Base-by-base conservation (phyloP, 164 flowering plant genomes). In the Nymphaea thermarum region DNA sequence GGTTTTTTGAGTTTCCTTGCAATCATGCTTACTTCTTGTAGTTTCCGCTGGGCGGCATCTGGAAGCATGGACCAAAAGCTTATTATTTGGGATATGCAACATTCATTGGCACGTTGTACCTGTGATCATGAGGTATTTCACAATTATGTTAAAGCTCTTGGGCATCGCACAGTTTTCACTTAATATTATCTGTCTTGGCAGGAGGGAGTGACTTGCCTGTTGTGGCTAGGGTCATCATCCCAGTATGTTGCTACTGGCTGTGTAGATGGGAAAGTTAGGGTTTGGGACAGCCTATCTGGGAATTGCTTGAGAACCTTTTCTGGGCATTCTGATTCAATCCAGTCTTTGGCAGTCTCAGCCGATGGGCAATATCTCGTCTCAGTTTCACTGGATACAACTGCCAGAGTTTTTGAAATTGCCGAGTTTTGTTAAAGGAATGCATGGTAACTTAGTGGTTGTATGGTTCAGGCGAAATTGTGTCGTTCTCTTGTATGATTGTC, bases 261-360 rank as follows among this genome's bases (percentile, higher is more conserved):
- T 67, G 77, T 70, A 18, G 96, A 86, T 71, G 96, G 96, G 2
- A 87, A 79, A 75, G 84, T 94, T 14, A 76, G 88, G 14, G 15
- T 94, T 11, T 94, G 99, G 99, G 96, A 94, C 61, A 81, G 89
- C 71, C 90, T 86, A 7, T 89, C 95, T 6, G 95, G 96, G 36
- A 82, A 81, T 4, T 83, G 89, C 71, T 78, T 72, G 16, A 81
- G 65, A 77, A 83, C 84, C 42, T 89, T 89, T 75, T 73, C 70
- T 4, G 97, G 96, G 6, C 98, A 94, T 62, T 42, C 79, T 36
- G 81, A 79, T 68, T 80, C 83, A 25, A 82, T 91, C 68, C 95
- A 87, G 66, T 79, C 89, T 15, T 44, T 91, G 2, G 81, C 86
- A 4, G 71, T 81, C 4, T 87, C 96, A 51, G 76, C 85, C 4